Evolutionary conservation across 202 grass and related monocot species (phyloP).

Genomic region (Panicum virgatum): DNA sequence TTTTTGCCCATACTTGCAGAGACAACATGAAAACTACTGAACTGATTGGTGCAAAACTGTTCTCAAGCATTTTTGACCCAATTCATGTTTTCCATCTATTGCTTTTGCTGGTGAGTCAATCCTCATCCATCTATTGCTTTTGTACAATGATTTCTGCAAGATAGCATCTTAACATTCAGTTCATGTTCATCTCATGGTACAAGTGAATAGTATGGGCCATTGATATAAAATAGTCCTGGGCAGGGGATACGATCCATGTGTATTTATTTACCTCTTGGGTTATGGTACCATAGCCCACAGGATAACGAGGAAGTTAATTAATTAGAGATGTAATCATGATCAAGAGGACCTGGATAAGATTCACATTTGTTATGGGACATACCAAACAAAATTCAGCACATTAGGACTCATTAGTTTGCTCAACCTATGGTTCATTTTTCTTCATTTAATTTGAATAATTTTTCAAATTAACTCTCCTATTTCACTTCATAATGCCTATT

Average conservation of each 20-base stretch:
- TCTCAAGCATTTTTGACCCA: constrained; percentile 78
- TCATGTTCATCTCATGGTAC: constrained; percentile 15
- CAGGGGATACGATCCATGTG: neutral
- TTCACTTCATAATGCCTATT: constrained; percentile 24
- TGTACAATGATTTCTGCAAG: constrained; percentile 18
- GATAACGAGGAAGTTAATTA: constrained; percentile 16
- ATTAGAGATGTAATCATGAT: neutral
- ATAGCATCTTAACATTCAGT: constrained; percentile 8
- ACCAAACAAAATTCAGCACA: neutral
- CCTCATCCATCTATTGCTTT: constrained; percentile 26
- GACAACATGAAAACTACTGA: constrained; percentile 40
- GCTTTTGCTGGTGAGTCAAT: constrained; percentile 69
- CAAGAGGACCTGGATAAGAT: neutral
- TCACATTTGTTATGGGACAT: constrained; percentile 14
- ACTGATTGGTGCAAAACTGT: constrained; percentile 49
- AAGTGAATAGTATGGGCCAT: neutral
- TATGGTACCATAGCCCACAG: neutral
- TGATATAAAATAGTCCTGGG: neutral
- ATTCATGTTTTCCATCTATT: constrained; percentile 80
- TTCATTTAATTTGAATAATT: neutral
- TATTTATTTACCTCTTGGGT: neutral
- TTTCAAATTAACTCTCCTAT: neutral
- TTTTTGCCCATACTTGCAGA: constrained; percentile 46
- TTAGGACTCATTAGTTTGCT: constrained; percentile 22
- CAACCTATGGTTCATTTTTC: neutral